Evolutionary conservation across 805 yeast genomes (phyloP), one percentile per base, ranked within the genome.

Genomic region (Torulaspora indica): DNA sequence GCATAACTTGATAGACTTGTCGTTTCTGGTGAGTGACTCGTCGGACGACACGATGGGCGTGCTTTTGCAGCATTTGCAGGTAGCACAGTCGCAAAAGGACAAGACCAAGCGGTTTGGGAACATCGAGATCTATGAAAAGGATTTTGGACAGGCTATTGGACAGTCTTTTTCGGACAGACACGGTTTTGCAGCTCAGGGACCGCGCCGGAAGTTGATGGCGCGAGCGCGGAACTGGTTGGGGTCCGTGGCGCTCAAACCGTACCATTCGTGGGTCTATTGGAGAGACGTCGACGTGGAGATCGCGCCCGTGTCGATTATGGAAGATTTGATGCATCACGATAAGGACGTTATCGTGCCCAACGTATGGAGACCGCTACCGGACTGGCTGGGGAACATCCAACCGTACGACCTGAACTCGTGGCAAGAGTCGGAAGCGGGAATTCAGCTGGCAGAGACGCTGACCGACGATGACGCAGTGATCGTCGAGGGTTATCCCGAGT

Each of bases 201-300:
- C 95, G 35, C 76, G 98, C 63, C 74, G 98, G 58, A 91, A 91
- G 64, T 74, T 88, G 54, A 91, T 91, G 98, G 98, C 95, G 4
- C 75, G 89, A 47, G 97, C 97, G 5, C 75, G 98, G 63, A 91
- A 91, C 65, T 91, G 98, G 98, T 70, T 91, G 34, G 78, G 89
- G 61, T 71, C 91, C 0, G 88, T 84, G 5, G 95, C 96, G 1
- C 66, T 91, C 39, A 82, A 81, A 63, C 97, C 98, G 1, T 81
- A 91, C 63, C 98, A 91, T 63, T 81, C 95, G 6, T 89, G 90
- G 85, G 96, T 91, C 6, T 89, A 90, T 64, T 91, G 98, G 98
- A 74, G 98, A 66, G 98, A 91, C 69, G 96, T 93, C 9, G 98
- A 91, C 66, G 95, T 91, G n/a, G 96, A 90, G 63, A 81, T 90